phyloP scores from a whole-genome alignment of 106 monocot species.

The Platanthera zijinensis region DNA sequence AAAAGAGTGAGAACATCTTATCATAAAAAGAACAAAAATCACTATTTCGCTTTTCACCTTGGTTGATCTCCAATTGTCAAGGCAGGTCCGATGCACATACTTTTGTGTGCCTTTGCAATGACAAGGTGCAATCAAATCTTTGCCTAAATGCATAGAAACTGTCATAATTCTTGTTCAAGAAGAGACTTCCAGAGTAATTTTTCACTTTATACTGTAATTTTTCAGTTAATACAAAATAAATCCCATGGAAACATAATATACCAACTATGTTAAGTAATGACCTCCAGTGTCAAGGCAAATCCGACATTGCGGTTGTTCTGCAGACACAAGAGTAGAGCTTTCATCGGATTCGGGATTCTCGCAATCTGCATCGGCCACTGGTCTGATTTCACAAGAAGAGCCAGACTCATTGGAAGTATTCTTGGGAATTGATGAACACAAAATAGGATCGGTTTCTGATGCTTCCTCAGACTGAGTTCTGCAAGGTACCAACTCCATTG shows the following conservation, averaged over 20 bases:
- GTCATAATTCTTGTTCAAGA: not conserved
- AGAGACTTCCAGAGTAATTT: not conserved
- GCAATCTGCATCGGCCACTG: conserved; percentile 18
- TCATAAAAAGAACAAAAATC: not conserved
- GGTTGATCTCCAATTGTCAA: conserved; percentile 98
- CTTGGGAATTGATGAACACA: conserved; percentile 12
- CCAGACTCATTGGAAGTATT: conserved; percentile 12
- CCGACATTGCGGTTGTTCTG: conserved; percentile 73
- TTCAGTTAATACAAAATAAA: not conserved
- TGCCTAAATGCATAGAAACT: conserved; percentile 33
- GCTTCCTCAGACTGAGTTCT: conserved; percentile 25
- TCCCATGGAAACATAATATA: conserved; percentile 22
- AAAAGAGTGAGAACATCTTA: conserved; percentile 9
- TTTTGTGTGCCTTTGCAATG: conserved; percentile 94
- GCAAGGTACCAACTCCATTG: conserved; percentile 50
- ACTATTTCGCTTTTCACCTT: conserved; percentile 42
- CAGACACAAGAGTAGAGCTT: conserved; percentile 34
- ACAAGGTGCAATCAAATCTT: conserved; percentile 93
- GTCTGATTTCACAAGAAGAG: conserved; percentile 50
- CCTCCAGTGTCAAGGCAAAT: conserved; percentile 96
- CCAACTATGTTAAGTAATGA: conserved; percentile 28
- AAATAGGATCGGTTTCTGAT: conserved; percentile 40
- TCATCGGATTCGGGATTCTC: conserved; percentile 50
- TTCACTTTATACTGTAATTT: not conserved
- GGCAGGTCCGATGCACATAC: conserved; percentile 87